Evolutionary conservation across 1,139 yeast genomes (phyloP), one percentile per base, ranked within the genome.

Genomic region (Lodderomyces beijingensis): DNA sequence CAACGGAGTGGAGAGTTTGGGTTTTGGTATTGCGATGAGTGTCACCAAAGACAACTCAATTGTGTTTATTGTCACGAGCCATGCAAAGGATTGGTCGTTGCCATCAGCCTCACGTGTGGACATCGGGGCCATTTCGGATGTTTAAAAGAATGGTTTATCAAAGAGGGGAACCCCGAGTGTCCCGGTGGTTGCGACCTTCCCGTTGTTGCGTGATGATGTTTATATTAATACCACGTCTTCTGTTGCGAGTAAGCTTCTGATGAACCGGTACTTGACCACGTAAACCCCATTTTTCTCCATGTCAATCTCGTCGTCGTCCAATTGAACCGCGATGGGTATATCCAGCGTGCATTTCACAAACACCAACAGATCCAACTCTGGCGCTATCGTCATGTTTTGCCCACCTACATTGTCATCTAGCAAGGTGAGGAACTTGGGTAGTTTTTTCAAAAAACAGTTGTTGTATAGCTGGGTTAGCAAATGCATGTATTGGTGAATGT

Each of bases 121-220:
- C 97, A 91, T 55, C 70, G 79, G 35, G 89, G 94, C 1, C 98
- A 91, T 55, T 78, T 77, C 49, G 78, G 77, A 3, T 91, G 98
- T 59, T 65, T 88, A 49, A 67, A 70, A 39, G 71, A 74, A 31
- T 89, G 97, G 97, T 79, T 85, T 49, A 57, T 80, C 22, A 77
- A 67, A 2, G 82, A 74, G 18, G 69, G 62, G 16, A 79, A 81
- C 64, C 48, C 57, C 3, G 86, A 77, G 36, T 89, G 97, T 51
- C 97, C 97, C 2, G 80, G 80, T 5, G 94, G 94, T 0, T 84
- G 94, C 41, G 55, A 49, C 35, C 51, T 25, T 11, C 25, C 25
- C 7, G 12, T 23, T 23, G 11, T 23, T 7, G 14, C n/a, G 11
- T 8, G 21, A 30, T 6, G 17, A 34, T 15, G 12, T 16, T 30